Evolutionary conservation across 495 filamentous ascomycete species (phyloP).

Genomic region (Penicillium waksmanii): DNA sequence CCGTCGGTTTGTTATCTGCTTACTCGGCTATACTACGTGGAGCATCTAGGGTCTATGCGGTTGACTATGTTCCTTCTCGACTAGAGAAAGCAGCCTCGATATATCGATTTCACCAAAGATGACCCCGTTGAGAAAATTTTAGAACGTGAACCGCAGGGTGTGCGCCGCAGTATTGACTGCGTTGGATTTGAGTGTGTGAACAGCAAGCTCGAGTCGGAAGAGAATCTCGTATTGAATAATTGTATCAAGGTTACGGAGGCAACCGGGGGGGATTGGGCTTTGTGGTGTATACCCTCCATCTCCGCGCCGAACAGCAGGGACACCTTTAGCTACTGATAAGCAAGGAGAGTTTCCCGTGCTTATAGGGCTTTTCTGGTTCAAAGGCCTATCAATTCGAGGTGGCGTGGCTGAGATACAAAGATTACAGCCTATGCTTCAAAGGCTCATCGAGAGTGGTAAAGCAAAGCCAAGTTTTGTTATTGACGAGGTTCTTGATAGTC

Average conservation of each 20-base stretch:
- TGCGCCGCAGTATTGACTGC: slow-evolving; percentile 14
- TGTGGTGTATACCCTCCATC: slow-evolving; percentile 10
- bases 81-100: slow-evolving; percentile 15
- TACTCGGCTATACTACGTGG: slow-evolving; percentile 41
- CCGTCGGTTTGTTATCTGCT: neutral
- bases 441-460: slow-evolving; percentile 12
- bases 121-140: slow-evolving; percentile 21
- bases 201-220: slow-evolving; percentile 7
- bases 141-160: slow-evolving; percentile 14
- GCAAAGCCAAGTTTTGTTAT: slow-evolving; percentile 16
- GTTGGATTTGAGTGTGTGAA: slow-evolving; percentile 24
- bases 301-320: slow-evolving; percentile 10
- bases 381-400: slow-evolving; percentile 12
- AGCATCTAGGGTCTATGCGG: slow-evolving; percentile 24
- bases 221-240: slow-evolving; percentile 13
- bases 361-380: slow-evolving; percentile 16
- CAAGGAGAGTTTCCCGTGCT: slow-evolving; percentile 7
- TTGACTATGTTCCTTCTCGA: slow-evolving; percentile 17
- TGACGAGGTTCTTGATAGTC: slow-evolving; percentile 11
- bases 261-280: slow-evolving; percentile 9
- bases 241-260: slow-evolving; percentile 10
- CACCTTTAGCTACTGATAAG: neutral
- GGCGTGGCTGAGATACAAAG: slow-evolving; percentile 4
- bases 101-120: slow-evolving; percentile 15
- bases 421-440: slow-evolving; percentile 8